A percentile compares a stretch with the other conserved stretches of the same genome.
Evolutionary conservation across 2,329 filamentous ascomycete species (phyloP).

Genomic region (Ramularia endophylla): DNA sequence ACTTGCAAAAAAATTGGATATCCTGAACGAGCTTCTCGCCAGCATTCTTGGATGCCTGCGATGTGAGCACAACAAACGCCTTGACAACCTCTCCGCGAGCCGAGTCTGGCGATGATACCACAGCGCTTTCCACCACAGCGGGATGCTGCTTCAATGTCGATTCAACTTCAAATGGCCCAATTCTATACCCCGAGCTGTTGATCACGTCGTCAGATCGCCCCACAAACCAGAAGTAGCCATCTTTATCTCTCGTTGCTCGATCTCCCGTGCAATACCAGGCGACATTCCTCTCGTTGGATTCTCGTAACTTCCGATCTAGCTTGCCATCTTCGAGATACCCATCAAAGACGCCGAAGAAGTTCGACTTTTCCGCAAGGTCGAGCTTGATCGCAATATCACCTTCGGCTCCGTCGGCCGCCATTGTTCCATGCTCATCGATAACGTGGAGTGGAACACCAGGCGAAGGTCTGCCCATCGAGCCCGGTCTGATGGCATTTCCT

Average conservation of each 20-base stretch:
- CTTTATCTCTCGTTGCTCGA: slow-evolving; percentile 87
- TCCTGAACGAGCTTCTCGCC: slow-evolving; percentile 26
- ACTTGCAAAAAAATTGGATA: slow-evolving; percentile 37
- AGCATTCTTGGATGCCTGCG: slow-evolving; percentile 17
- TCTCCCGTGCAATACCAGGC: slow-evolving; percentile 36
- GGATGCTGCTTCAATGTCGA: slow-evolving; percentile 37
- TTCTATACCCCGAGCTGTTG: slow-evolving; percentile 37
- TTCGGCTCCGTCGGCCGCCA: slow-evolving; percentile 26
- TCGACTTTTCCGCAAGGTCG: slow-evolving; percentile 14
- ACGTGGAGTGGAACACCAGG: slow-evolving; percentile 34
- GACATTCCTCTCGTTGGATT: slow-evolving; percentile 1
- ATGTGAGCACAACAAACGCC: slow-evolving; percentile 35
- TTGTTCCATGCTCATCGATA: slow-evolving; percentile 29
- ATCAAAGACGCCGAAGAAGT: slow-evolving; percentile 26
- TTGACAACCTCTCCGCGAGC: slow-evolving; percentile 37
- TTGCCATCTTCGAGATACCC: slow-evolving; percentile 26
- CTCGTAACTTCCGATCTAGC: slow-evolving; percentile 17
- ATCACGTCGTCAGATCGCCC: slow-evolving; percentile 81
- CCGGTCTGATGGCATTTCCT: slow-evolving; percentile 30
- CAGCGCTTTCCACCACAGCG: slow-evolving; percentile 36
- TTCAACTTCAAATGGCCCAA: slow-evolving; percentile 40
- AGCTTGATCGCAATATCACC: slow-evolving; percentile 34
- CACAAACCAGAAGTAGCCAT: slow-evolving; percentile 99
- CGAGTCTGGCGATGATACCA: slow-evolving; percentile 36
- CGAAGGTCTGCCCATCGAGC: slow-evolving; percentile 37